A percentile compares a stretch with the other conserved stretches of the same genome.
Conservation (phyloP, 176 grass and related monocot genomes). For the Luzula sylvatica region DNA sequence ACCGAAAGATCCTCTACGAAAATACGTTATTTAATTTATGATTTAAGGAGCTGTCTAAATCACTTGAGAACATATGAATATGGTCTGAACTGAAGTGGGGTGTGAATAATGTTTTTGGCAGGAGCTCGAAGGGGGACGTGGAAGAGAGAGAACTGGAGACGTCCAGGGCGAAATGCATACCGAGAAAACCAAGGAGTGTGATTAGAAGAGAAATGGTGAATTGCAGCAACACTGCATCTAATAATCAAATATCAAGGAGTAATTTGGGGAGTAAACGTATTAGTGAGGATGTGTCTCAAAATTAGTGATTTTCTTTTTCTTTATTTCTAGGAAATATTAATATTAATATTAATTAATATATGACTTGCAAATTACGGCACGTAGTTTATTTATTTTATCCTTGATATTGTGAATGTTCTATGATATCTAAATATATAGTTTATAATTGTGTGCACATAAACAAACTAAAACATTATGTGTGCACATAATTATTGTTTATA, state of each 20-base stretch:
- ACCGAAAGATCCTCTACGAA: too few relatives aligned
- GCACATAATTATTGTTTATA: too few relatives aligned
- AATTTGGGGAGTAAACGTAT: slow-evolving; percentile 26
- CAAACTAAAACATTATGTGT: too few relatives aligned
- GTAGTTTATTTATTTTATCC: too few relatives aligned
- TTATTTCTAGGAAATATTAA: neutral
- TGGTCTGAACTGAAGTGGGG: neutral
- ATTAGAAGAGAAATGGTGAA: slow-evolving; percentile 5
- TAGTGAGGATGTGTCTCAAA: neutral
- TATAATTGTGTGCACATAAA: too few relatives aligned
- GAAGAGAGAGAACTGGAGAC: slow-evolving; percentile 24
- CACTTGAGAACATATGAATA: too few relatives aligned
- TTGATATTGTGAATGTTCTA: too few relatives aligned
- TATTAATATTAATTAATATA: too few relatives aligned
- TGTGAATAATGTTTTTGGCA: slow-evolving; percentile 5
- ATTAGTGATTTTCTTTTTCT: neutral
- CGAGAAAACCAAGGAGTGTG: slow-evolving; percentile 15
- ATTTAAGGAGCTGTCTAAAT: neutral
- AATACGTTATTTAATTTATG: neutral
- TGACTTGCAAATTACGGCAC: slow-evolving; percentile 27
- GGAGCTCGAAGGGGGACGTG: slow-evolving; percentile 21
- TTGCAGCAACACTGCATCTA: neutral
- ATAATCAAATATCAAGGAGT: slow-evolving; percentile 24
- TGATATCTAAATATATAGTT: too few relatives aligned
- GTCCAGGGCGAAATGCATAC: slow-evolving; percentile 31